Percentiles rank a stretch among this genome's conserved stretches.
These are phyloP conservation scores for Elongisporangium prolatum DNA, from an alignment of 352 stramenopile genomes.

Conservation along the genomic window DNA sequence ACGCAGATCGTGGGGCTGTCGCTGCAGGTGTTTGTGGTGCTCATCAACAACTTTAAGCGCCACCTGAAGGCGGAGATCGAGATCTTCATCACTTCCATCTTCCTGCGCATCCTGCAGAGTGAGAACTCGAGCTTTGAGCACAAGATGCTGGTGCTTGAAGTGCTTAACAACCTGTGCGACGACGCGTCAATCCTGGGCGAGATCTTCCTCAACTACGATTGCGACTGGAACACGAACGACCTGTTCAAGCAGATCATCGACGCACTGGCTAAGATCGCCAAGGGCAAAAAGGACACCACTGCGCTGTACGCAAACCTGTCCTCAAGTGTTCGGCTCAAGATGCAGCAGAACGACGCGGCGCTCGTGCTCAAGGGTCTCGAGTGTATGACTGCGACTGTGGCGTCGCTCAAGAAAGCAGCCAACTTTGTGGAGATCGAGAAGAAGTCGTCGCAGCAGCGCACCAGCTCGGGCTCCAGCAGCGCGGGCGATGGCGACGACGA, in stretches of 20 bases:
- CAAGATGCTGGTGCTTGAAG: slow-evolving; percentile 97
- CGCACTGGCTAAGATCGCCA: slow-evolving; percentile 93
- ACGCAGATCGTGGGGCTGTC: slow-evolving; percentile 95
- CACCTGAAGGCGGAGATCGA: slow-evolving; percentile 98
- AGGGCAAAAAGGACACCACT: slow-evolving; percentile 73
- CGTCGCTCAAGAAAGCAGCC: slow-evolving; percentile 89
- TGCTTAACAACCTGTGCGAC: slow-evolving; percentile 94
- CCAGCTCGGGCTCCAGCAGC: slow-evolving; percentile 15
- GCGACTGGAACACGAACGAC: slow-evolving; percentile 95
- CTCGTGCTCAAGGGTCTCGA: slow-evolving; percentile 87
- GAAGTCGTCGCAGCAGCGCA: slow-evolving; percentile 25
- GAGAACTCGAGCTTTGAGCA: slow-evolving; percentile 97
- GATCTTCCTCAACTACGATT: slow-evolving; percentile 99
- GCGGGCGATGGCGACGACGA: slow-evolving; percentile 48
- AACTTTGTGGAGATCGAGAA: slow-evolving; percentile 69
- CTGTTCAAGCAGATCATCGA: slow-evolving; percentile 98
- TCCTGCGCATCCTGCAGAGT: slow-evolving; percentile 96
- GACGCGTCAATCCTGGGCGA: slow-evolving; percentile 94
- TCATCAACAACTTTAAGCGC: slow-evolving; percentile 92
- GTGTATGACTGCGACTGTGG: slow-evolving; percentile 91
- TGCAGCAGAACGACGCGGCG: slow-evolving; percentile 66
- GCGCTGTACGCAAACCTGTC: slow-evolving; percentile 59
- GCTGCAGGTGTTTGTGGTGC: slow-evolving; percentile 97
- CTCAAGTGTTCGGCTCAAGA: slow-evolving; percentile 52
- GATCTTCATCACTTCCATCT: slow-evolving; percentile 99